Evolutionary conservation across 148 eudicot genomes (phyloP).

Genomic region (Salicornia ramosissima): DNA sequence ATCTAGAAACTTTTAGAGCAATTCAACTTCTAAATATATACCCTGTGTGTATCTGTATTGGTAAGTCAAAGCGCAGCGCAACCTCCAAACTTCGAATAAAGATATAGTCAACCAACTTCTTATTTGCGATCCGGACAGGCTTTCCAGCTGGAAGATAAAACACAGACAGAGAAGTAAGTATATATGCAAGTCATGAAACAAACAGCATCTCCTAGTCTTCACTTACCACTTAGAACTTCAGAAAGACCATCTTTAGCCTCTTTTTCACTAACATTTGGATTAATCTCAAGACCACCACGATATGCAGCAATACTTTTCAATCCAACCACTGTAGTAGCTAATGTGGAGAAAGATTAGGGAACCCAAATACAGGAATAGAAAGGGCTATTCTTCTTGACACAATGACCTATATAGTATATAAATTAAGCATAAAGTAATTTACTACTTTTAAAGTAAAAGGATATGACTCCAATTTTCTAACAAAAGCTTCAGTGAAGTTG

Average conservation of each 20-base stretch:
- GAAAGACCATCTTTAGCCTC: constrained; percentile 79
- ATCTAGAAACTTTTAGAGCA: background rate
- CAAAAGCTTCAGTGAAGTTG: constrained; percentile 53
- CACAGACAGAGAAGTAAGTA: constrained; percentile 15
- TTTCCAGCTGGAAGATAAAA: constrained; percentile 49
- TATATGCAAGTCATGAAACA: constrained; percentile 8
- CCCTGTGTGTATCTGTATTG: constrained; percentile 98
- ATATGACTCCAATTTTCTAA: constrained; percentile 69
- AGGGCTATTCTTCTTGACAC: constrained; percentile 2
- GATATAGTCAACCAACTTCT: constrained; percentile 71
- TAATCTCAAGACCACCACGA: constrained; percentile 88
- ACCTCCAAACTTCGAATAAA: constrained; percentile 76
- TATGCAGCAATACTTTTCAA: constrained; percentile 95
- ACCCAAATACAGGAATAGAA: constrained; percentile 1
- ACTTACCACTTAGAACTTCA: constrained; percentile 64
- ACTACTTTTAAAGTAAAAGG: constrained; percentile 36
- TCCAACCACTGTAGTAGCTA: constrained; percentile 58
- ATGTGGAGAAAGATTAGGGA: constrained; percentile 57
- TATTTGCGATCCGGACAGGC: constrained; percentile 68
- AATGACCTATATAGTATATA: background rate
- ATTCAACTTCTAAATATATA: constrained; percentile 23
- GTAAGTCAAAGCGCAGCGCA: constrained; percentile 59
- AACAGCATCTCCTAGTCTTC: constrained; percentile 6
- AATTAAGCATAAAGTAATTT: background rate
- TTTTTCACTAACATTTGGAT: constrained; percentile 57